Evolutionary conservation across 371 early-diverging fungal species (phyloP), one percentile per base, ranked within the genome.

Genomic region (Apophysomyces trapeziformis): DNA sequence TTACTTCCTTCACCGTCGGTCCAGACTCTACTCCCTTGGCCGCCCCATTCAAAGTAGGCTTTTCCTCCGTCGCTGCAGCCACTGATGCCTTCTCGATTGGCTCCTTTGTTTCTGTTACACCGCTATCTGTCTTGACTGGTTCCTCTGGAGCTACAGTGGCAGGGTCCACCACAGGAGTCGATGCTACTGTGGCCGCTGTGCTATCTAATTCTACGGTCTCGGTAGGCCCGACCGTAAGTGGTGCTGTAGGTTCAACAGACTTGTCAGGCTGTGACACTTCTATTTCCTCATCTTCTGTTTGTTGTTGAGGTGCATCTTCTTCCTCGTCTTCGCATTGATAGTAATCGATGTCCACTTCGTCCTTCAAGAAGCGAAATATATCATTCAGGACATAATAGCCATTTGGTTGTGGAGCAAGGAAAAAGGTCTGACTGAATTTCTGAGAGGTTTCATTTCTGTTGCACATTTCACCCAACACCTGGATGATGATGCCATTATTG

Each of bases 371-470:
- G 58, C 97, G 91, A 83, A 96, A 90, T 64, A 97, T 94, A 79
- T 96, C 96, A 75, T 95, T 96, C 78, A 90, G 79, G 37, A 96
- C 92, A 75, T 88, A 95, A 84, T 92, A 97, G 26, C 96, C 95
- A 62, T 87, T 86, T 38, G 90, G 89, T 75, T 95, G 93, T 67
- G 87, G 89, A 36, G 93, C 95, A 45, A 97, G 80, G 71, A 94
- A 89, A 77, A 97, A 96, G 38, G 96, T 94, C 76, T 97, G 96
- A 32, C 85, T 86, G 69, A 96, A 97, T 75, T 92, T 92, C 78
- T 90, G 91, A 16, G 90, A 83, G n/a, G 90, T 72, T 58, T 78
- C 85, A 54, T 84, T 88, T 60, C 82, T 84, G 83, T 92, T 93
- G 68, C 91, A 86, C 88, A 96, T 90, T 72, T 94, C 92, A 47